Conservation (phyloP, 140 eudicot genomes). For the Erigeron philadelphicus region DNA sequence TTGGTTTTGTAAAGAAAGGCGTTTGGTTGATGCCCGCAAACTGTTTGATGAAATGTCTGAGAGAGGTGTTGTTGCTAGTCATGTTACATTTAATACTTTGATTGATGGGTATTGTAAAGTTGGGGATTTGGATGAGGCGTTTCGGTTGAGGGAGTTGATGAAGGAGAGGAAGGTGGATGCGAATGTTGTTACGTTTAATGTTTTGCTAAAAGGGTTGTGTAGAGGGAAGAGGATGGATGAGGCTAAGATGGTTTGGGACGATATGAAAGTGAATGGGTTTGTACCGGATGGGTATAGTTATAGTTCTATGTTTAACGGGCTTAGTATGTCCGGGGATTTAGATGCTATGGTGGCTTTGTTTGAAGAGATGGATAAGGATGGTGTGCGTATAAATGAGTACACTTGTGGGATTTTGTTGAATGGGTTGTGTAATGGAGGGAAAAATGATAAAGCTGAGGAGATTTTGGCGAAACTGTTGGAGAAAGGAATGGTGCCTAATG, state of each 20-base stretch:
- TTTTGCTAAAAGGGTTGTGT: conserved; percentile 60
- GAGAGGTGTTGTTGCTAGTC: conserved; percentile 40
- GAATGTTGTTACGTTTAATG: conserved; percentile 58
- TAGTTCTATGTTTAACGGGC: conserved; percentile 61
- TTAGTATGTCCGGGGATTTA: conserved; percentile 40
- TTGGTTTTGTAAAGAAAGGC: conserved; percentile 65
- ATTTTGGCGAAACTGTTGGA: conserved; percentile 37
- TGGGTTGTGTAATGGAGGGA: conserved; percentile 63
- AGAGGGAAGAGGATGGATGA: conserved; percentile 55
- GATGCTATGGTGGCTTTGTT: conserved; percentile 39
- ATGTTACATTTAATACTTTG: conserved; percentile 53
- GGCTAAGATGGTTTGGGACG: conserved; percentile 44
- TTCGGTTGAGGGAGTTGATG: conserved; percentile 48
- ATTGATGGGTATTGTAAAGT: conserved; percentile 81
- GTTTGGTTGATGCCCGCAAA: conserved; percentile 48
- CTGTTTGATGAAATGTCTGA: conserved; percentile 76
- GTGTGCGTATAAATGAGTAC: conserved; percentile 37
- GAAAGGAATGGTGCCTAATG: conserved; percentile 48
- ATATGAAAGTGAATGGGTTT: conserved; percentile 54
- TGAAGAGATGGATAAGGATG: conserved; percentile 44
- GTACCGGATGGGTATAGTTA: conserved; percentile 62
- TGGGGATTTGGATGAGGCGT: conserved; percentile 61
- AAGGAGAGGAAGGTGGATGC: conserved; percentile 39
- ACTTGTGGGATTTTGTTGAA: conserved; percentile 56
- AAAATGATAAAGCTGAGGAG: conserved; percentile 51